Conservation (phyloP, 768 basidiomycete genomes). For the Tephrocybe sp. region DNA sequence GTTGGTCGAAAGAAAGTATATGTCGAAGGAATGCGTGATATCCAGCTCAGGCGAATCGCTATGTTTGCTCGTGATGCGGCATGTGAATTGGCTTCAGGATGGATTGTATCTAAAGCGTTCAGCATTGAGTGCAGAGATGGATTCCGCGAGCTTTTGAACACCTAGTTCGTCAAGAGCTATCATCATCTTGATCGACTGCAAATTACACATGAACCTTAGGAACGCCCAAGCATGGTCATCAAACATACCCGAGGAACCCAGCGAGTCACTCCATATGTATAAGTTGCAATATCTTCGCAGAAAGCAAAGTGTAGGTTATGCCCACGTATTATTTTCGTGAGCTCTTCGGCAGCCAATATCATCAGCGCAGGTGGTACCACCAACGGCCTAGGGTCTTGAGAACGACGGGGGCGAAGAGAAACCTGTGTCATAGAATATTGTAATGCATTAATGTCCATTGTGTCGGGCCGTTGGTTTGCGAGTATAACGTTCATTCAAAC, state of each 20-base stretch:
- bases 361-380: neutral
- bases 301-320: constrained; percentile 4
- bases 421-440: too few species aligned
- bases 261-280: constrained; percentile 3
- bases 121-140: neutral
- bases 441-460: too few species aligned
- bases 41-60: too few species aligned
- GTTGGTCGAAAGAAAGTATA: neutral
- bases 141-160: neutral
- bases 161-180: neutral
- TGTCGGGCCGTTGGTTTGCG: too few species aligned
- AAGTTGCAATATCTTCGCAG: constrained; percentile 8
- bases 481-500: too few species aligned
- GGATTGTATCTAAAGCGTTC: neutral
- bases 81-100: neutral
- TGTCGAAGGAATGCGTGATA: neutral
- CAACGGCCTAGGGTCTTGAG: neutral
- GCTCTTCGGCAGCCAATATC: constrained; percentile 3
- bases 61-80: neutral
- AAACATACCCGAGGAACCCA: constrained; percentile 5
- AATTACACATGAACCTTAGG: neutral
- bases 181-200: constrained; percentile 9
- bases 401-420: constrained; percentile 25
- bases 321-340: constrained; percentile 1
- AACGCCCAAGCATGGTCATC: neutral